Evolutionary conservation across 2,329 filamentous ascomycete species (phyloP).

Genomic region (Xylariaceae sp.): DNA sequence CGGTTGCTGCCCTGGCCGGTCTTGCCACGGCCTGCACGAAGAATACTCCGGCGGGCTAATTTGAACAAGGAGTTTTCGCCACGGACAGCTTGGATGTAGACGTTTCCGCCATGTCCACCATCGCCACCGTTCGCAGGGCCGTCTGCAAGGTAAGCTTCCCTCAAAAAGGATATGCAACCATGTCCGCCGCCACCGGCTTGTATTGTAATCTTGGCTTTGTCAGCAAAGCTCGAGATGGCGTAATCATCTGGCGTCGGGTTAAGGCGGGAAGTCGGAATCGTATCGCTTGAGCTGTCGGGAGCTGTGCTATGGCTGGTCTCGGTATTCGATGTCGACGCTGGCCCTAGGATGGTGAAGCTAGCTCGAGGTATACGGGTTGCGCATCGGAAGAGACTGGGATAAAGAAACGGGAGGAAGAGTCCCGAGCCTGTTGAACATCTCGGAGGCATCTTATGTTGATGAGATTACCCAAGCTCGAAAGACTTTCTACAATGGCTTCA

Average conservation of each 20-base stretch:
- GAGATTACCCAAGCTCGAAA: too few relatives aligned
- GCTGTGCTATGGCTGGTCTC: constrained; percentile 22
- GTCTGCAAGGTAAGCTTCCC: constrained; percentile 83
- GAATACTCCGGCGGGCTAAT: constrained; percentile 69
- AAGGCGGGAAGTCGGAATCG: constrained; percentile 54
- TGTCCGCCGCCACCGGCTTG: constrained; percentile 80
- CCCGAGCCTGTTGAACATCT: constrained; percentile 36
- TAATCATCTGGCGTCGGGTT: constrained; percentile 85
- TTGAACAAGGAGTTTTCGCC: constrained; percentile 94
- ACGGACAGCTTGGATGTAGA: constrained; percentile 90
- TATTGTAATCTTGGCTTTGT: constrained; percentile 75
- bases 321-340: constrained; percentile 17
- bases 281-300: constrained; percentile 31
- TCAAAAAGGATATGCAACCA: constrained; percentile 89
- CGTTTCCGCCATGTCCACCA: constrained; percentile 82
- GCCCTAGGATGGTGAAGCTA: constrained; percentile 22
- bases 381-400: constrained; percentile 42
- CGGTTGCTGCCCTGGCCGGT: constrained; percentile 71
- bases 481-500: too few relatives aligned
- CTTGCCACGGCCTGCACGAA: constrained; percentile 72
- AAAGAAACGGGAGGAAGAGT: constrained; percentile 46
- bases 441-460: constrained; percentile 36
- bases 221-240: constrained; percentile 75
- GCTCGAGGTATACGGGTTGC: constrained; percentile 24
- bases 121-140: constrained; percentile 94